Percentiles rank a stretch among this genome's conserved stretches.
These are phyloP conservation scores for Haberlea rhodopensis DNA, from an alignment of 257 asterid species.

Conservation along the genomic window DNA sequence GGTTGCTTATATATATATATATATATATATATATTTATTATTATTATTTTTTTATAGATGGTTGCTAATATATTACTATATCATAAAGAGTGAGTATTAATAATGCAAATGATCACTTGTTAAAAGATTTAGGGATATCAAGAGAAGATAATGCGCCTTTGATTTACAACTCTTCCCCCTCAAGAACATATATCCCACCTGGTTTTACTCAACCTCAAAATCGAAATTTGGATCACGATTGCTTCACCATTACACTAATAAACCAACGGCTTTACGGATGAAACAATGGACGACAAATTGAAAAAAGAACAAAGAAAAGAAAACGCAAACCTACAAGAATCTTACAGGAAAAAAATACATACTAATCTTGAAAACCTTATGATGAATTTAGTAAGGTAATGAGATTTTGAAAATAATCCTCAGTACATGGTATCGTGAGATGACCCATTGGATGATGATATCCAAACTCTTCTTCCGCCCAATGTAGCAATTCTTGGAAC, in stretches of 20 bases:
- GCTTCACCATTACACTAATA: not conserved
- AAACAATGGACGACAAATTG: not conserved
- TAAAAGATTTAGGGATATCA: too few relatives aligned
- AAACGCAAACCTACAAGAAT: not conserved
- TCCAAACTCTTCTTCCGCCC: slow-evolving; percentile 71
- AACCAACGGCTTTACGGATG: not conserved
- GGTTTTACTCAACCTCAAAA: not conserved
- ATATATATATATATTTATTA: too few relatives aligned
- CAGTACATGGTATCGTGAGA: slow-evolving; percentile 49
- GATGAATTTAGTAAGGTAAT: slow-evolving; percentile 28
- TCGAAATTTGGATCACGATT: not conserved
- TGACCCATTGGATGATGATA: slow-evolving; percentile 53
- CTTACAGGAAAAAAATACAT: too few relatives aligned
- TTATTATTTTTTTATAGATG: too few relatives aligned
- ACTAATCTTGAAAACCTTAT: not conserved
- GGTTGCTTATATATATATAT: too few relatives aligned
- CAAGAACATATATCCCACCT: too few relatives aligned
- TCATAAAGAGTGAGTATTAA: too few relatives aligned
- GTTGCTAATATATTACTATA: too few relatives aligned
- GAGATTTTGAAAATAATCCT: slow-evolving; percentile 40
- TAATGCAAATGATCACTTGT: too few relatives aligned
- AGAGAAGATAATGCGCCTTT: too few relatives aligned
- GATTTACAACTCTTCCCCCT: not conserved
- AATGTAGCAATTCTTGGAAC: slow-evolving; percentile 58
- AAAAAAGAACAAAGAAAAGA: not conserved